These are phyloP conservation scores for Clarireedia monteithiana DNA, from an alignment of 2,329 filamentous ascomycete species.

Conservation along the genomic window DNA sequence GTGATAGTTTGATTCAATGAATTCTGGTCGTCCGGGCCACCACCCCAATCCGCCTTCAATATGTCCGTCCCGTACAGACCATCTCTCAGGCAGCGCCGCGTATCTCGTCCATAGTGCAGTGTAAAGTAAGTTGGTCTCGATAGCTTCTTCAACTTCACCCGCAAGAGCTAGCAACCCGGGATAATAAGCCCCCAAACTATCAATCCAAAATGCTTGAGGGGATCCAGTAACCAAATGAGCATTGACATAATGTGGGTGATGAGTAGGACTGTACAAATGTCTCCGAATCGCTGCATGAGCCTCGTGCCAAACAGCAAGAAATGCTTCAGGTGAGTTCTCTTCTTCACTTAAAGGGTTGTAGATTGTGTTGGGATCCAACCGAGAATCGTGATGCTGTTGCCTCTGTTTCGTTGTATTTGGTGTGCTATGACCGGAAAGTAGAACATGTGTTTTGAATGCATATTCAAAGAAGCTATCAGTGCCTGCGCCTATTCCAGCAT, in stretches of 20 bases:
- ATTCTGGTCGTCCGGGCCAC: constrained; percentile 94
- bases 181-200: constrained; percentile 93
- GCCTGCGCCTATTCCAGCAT: constrained; percentile 91
- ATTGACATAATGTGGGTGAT: constrained; percentile 90
- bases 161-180: constrained; percentile 80
- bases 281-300: constrained; percentile 82
- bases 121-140: constrained; percentile 82
- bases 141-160: constrained; percentile 84
- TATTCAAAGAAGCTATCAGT: constrained; percentile 99
- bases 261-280: constrained; percentile 77
- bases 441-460: constrained; percentile 85
- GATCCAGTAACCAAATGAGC: constrained; percentile 84
- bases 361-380: constrained; percentile 58
- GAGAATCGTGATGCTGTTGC: constrained; percentile 22
- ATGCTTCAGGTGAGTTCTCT: constrained; percentile 67
- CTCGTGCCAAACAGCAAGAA: constrained; percentile 75
- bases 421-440: constrained; percentile 68
- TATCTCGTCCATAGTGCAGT: constrained; percentile 93
- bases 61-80: constrained; percentile 76
- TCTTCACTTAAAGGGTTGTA: constrained; percentile 52
- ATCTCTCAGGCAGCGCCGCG: constrained; percentile 87
- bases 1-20: constrained; percentile 94
- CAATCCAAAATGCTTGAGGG: constrained; percentile 86
- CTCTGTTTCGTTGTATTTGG: constrained; percentile 39
- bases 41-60: constrained; percentile 83